Evolutionary conservation across 2,329 filamentous ascomycete species (phyloP), one percentile per base, ranked within the genome.

Genomic region (Rutstroemia sp.): DNA sequence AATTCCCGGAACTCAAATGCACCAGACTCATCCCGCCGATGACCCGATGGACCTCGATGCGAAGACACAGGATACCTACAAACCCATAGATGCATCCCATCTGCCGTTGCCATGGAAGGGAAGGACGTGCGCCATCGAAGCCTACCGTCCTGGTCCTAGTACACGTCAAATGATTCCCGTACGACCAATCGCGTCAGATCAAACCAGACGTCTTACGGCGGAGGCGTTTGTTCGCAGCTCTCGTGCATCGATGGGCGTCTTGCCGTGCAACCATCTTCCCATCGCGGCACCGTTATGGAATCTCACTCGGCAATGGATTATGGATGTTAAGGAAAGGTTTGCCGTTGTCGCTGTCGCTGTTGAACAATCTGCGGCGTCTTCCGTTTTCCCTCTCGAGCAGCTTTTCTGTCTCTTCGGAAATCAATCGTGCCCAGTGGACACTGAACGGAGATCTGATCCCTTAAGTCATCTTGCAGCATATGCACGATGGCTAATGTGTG

Each of bases 401-500:
- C 23, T 23, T 23, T 23, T 23, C 23, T 23, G 23, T 23, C 23
- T 23, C 23, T 23, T 46, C 2, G 19, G 21, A 23, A 7, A 46
- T 46, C 16, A 19, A 21, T n/a, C 12, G 19, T n/a, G 6, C 17
- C 8, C 42, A 9, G 9, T n/a, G 19, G 19, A 19, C 19, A 19
- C 19, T 19, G 42, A 45, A 30, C 9, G 17, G 51, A 38, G 9
- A 39, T 53, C 12, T 23, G 7, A 9, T 34, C n/a, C 4, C 51
- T 53, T 41, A 45, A 37, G 41, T 53, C 41, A 53, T 45, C 23
- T 16, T 44, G 42, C 51, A 53, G 27, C 41, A 53, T 53, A 45
- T 53, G 51, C 51, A 53, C 46, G 51, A 53, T 45, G 3, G 23
- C 23, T 3, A 23, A 23, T 37, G 44, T 41, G 41, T 25, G 51